Base-by-base conservation (phyloP, 2,329 filamentous ascomycete species). In the Mycogone perniciosa region DNA sequence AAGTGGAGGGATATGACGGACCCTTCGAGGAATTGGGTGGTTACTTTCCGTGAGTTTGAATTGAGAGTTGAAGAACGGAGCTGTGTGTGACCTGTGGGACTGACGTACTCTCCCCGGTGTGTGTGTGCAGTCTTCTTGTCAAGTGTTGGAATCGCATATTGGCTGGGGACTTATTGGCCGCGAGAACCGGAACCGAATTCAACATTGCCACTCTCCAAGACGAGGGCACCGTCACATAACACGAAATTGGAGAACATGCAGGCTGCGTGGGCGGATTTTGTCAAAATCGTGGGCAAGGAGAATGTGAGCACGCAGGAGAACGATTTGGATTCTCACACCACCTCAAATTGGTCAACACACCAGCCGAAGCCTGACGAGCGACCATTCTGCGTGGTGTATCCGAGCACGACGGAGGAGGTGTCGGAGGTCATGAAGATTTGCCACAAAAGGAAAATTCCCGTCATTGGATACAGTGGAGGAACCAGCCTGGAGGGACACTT, bases 401-500 rank as follows among this genome's bases (percentile, higher is more conserved):
- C 90, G 0, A 74, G 71, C 40, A 82, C 77, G 34, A 96, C 91
- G 1, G 85, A 91, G 57, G 85, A 96, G 60, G 89, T 95, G 7
- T 86, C 86, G n/a, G 74, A 77, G 56, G 81, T 96, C 53, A 92
- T 95, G 85, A 91, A 92, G 71, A 72, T 96, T 50, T 96, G 91
- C 71, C 88, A 95, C 66, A 69, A 74, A 62, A 77, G 91, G 38
- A 77, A 77, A 51, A 93, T 96, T 56, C 91, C 91, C 5, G 89
- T 96, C 27, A 91, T 88, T 4, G 86, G 85, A 3, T 95, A 90
- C 71, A 89, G 85, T 51, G 91, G 91, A 40, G 91, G 91, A 33
- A 96, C 91, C 6, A 91, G 86, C 61, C 74, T 96, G 31, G 91
- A 96, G 69, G 91, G 91, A 1, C 89, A 96, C 67, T 95, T 88